These are phyloP conservation scores for Pythium grandisporangium DNA, from an alignment of 352 stramenopile genomes.

Conservation along the genomic window DNA sequence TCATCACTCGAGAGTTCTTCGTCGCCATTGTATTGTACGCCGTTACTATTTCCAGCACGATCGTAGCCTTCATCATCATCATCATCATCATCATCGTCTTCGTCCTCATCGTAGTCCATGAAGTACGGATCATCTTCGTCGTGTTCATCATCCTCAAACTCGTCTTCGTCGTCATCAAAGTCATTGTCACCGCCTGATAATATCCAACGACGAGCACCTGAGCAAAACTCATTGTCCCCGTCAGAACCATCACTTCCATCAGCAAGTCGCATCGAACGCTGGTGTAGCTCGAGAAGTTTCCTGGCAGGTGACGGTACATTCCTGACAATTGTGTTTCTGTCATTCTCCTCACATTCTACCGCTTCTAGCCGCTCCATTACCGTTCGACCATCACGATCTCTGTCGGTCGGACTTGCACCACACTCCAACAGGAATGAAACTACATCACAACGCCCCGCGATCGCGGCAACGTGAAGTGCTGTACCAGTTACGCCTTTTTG, in stretches of 20 bases:
- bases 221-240: constrained; percentile 7
- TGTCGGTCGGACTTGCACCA: constrained; percentile 43
- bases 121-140: not conserved
- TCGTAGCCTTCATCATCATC: not conserved
- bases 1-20: constrained; percentile 48
- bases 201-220: not conserved
- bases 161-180: too few relatives aligned
- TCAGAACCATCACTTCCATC: constrained; percentile 51
- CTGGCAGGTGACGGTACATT: constrained; percentile 26
- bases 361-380: constrained; percentile 36
- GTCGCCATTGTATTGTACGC: constrained; percentile 32
- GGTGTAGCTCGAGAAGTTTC: constrained; percentile 46
- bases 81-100: constrained; percentile 3
- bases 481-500: constrained; percentile 38
- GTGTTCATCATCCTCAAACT: too few relatives aligned
- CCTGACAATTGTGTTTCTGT: not conserved
- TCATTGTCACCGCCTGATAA: not conserved
- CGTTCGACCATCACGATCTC: constrained; percentile 36
- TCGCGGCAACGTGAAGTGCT: constrained; percentile 56
- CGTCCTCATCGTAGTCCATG: constrained; percentile 14
- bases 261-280: constrained; percentile 12
- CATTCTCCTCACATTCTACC: not conserved
- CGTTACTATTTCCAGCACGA: constrained; percentile 10
- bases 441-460: constrained; percentile 54
- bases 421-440: constrained; percentile 71